These are phyloP conservation scores for Eucalyptus albens DNA, from an alignment of 345 rosid species.

Conservation along the genomic window DNA sequence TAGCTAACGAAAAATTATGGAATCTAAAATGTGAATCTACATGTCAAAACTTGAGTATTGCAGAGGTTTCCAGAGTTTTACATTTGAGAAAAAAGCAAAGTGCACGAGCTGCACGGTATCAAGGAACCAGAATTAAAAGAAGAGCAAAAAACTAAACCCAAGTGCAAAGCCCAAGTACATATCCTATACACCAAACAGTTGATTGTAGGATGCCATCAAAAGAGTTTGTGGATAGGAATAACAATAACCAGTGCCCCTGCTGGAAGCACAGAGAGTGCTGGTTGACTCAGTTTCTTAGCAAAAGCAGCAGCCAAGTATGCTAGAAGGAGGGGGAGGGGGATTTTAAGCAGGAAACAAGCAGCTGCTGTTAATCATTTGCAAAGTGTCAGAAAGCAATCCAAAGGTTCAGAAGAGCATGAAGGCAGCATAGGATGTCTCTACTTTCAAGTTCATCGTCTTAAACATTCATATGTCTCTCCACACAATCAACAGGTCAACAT, in stretches of 20 bases:
- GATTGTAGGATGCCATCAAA: constrained; percentile 78
- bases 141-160: no score
- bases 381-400: background rate
- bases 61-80: no score
- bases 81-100: no score
- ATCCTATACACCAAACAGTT: constrained; percentile 81
- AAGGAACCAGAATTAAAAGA: no score
- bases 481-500: background rate
- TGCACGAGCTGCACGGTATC: no score
- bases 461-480: background rate
- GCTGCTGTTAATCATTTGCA: constrained; percentile 31
- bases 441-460: background rate
- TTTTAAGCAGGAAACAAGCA: constrained; percentile 85
- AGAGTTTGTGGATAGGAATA: constrained; percentile 73
- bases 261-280: constrained; percentile 70
- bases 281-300: constrained; percentile 73
- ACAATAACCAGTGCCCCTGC: constrained; percentile 69
- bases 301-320: constrained; percentile 95
- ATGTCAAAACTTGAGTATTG: no score
- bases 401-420: background rate
- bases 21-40: no score
- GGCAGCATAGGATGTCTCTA: background rate
- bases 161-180: background rate
- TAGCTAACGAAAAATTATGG: no score
- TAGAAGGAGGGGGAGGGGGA: constrained; percentile 76